Conservation (phyloP, 352 stramenopile genomes). For the Phytophthora chlamydospora region DNA sequence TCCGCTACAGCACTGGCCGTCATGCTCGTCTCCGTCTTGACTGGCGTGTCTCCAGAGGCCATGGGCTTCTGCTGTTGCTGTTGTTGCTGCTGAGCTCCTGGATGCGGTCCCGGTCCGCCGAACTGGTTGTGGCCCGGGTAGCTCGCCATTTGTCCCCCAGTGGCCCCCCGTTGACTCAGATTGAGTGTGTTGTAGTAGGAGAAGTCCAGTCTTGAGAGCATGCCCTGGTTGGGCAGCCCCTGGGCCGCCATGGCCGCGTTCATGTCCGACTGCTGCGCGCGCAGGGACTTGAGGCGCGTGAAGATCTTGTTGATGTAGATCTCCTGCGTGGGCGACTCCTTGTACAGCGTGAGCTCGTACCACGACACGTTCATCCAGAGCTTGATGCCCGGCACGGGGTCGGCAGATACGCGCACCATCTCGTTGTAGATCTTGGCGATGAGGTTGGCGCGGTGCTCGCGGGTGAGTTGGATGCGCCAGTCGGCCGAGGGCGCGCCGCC, state of each 20-base stretch:
- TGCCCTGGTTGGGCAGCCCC: constrained; percentile 69
- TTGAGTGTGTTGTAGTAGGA: constrained; percentile 83
- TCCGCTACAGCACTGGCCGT: constrained; percentile 56
- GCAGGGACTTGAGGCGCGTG: constrained; percentile 80
- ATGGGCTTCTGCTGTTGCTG: constrained; percentile 27
- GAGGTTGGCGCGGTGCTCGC: constrained; percentile 82
- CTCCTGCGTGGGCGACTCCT: constrained; percentile 85
- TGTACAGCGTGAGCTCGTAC: constrained; percentile 88
- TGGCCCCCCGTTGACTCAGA: constrained; percentile 40
- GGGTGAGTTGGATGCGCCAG: constrained; percentile 81
- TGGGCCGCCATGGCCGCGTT: constrained; percentile 71
- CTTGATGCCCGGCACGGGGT: constrained; percentile 82
- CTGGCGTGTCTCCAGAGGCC: constrained; percentile 17
- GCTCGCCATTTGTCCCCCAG: constrained; percentile 34
- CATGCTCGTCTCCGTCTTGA: constrained; percentile 34
- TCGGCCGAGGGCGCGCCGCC: constrained; percentile 42
- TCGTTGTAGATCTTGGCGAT: constrained; percentile 91
- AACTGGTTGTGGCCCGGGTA: constrained; percentile 56
- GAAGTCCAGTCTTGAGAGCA: constrained; percentile 81
- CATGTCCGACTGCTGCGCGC: constrained; percentile 77
- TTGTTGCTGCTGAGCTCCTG: constrained; percentile 30
- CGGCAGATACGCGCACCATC: constrained; percentile 80
- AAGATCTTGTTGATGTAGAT: constrained; percentile 92
- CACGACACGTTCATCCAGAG: constrained; percentile 91
- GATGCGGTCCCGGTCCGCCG: constrained; percentile 28